Conservation (phyloP, 2,329 filamentous ascomycete genomes). For the Aspergillus neoniger region DNA sequence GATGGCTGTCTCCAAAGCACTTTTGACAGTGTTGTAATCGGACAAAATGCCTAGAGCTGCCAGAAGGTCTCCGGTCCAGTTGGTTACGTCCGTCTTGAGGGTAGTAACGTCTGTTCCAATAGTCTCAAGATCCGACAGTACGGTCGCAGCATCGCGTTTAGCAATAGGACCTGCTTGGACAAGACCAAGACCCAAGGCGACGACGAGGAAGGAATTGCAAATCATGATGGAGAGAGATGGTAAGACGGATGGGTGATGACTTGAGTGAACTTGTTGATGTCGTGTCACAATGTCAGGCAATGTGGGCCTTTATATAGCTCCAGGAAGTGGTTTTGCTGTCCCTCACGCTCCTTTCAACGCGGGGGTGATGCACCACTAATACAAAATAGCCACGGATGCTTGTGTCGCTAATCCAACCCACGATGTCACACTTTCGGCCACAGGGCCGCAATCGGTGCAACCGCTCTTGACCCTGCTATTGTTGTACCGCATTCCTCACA, state of each 20-base stretch:
- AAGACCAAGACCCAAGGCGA: not conserved
- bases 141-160: not conserved
- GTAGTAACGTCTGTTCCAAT: not conserved
- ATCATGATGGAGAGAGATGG: not conserved
- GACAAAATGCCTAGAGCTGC: not conserved
- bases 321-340: too few species aligned
- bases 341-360: not conserved
- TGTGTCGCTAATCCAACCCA: not conserved
- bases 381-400: not conserved
- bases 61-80: not conserved
- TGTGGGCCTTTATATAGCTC: not conserved
- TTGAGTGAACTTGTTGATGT: not conserved
- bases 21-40: constrained; percentile 4
- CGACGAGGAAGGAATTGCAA: not conserved
- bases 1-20: not conserved
- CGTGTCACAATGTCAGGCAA: not conserved
- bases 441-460: not conserved
- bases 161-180: not conserved
- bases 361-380: not conserved
- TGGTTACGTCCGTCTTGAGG: not conserved
- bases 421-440: not conserved
- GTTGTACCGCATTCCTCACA: not conserved
- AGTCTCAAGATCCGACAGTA: not conserved
- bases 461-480: not conserved
- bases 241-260: not conserved